Evolutionary conservation across 805 yeast species (phyloP).

Genomic region (Grigorovia humatica): DNA sequence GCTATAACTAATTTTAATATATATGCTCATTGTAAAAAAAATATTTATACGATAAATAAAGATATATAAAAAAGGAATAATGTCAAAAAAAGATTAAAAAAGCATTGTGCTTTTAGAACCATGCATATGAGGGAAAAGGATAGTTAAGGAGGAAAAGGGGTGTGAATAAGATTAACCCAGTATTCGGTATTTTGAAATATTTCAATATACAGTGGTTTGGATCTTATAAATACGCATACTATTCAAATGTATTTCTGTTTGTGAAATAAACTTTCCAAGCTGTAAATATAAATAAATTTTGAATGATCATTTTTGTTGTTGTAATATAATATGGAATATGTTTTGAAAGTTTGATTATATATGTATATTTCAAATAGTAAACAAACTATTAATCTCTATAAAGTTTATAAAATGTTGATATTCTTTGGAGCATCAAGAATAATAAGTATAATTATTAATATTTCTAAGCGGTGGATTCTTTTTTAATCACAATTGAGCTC

Average conservation of each 20-base stretch:
- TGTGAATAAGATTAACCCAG: too few species aligned
- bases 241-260: too few species aligned
- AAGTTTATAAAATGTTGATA: neutral
- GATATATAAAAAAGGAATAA: neutral
- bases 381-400: neutral
- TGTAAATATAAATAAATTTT: neutral
- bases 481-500: neutral
- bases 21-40: neutral
- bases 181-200: too few species aligned
- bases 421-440: neutral
- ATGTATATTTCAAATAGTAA: too few species aligned
- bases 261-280: too few species aligned
- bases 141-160: too few species aligned
- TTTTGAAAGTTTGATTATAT: neutral
- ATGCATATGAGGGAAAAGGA: too few species aligned
- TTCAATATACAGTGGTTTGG: too few species aligned
- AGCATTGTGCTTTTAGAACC: too few species aligned
- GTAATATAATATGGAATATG: neutral
- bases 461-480: constrained; percentile 24
- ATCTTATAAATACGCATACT: too few species aligned
- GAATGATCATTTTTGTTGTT: neutral
- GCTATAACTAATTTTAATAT: constrained; percentile 22
- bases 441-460: neutral
- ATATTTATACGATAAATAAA: neutral
- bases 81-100: too few species aligned